These are phyloP conservation scores for Blastocystis sp. DNA, from an alignment of 352 stramenopile genomes.

Conservation along the genomic window DNA sequence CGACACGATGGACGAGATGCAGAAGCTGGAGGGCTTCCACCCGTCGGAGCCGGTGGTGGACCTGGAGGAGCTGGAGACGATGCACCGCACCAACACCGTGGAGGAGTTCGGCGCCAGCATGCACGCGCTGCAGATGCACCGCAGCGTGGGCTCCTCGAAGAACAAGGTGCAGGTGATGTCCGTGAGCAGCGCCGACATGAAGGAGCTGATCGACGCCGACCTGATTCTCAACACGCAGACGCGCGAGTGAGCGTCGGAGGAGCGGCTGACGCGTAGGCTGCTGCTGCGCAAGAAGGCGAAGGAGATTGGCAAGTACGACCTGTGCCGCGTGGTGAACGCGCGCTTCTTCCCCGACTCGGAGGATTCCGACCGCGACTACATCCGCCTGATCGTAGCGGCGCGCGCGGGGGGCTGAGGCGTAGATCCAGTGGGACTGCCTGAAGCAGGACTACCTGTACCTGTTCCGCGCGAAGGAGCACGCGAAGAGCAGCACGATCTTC, in stretches of 20 bases:
- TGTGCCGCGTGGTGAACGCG: slow-evolving; percentile 62
- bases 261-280: not conserved
- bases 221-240: slow-evolving; percentile 61
- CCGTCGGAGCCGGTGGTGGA: slow-evolving; percentile 3
- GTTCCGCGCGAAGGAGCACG: slow-evolving; percentile 28
- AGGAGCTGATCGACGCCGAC: slow-evolving; percentile 30
- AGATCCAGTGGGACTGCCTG: slow-evolving; percentile 58
- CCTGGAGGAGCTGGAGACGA: slow-evolving; percentile 32
- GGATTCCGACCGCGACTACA: slow-evolving; percentile 20
- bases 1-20: slow-evolving; percentile 21
- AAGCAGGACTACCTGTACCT: slow-evolving; percentile 66
- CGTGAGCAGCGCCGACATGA: slow-evolving; percentile 51
- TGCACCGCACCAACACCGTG: not conserved
- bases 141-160: not conserved
- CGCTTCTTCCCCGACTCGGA: slow-evolving; percentile 42
- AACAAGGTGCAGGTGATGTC: not conserved
- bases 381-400: slow-evolving; percentile 37
- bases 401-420: not conserved
- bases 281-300: slow-evolving; percentile 55
- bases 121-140: not conserved
- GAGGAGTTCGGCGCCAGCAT: slow-evolving; percentile 1
- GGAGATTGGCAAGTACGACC: slow-evolving; percentile 34
- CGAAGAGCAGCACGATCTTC: slow-evolving; percentile 30
- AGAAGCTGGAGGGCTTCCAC: slow-evolving; percentile 43
- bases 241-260: not conserved